Conservation (phyloP, 305 asterid species). For the Fraxinus xanthoxyloides region DNA sequence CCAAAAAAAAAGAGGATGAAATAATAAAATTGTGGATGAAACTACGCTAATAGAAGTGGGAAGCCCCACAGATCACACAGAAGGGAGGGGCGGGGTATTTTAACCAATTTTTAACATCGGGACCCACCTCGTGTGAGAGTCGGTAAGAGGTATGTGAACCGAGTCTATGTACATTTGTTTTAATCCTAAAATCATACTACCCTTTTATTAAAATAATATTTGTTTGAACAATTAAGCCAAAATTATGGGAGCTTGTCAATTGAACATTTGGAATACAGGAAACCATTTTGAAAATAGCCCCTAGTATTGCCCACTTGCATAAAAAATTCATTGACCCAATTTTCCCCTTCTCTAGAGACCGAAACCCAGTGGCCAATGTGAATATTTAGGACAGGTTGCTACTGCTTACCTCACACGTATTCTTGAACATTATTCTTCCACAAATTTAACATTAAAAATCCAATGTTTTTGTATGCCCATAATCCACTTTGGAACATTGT, state of each 20-base stretch:
- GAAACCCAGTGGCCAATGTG: background rate
- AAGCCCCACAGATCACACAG: too few species aligned
- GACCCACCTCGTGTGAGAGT: too few species aligned
- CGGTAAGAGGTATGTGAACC: too few species aligned
- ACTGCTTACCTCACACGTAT: background rate
- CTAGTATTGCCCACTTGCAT: background rate
- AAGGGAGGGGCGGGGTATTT: too few species aligned
- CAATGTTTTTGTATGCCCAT: background rate
- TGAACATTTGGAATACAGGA: background rate
- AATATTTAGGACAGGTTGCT: background rate
- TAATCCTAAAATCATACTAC: too few species aligned
- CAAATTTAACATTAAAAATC: background rate
- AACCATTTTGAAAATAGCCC: background rate
- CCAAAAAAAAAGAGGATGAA: too few species aligned
- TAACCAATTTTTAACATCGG: too few species aligned
- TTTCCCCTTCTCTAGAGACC: background rate
- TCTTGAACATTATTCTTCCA: background rate
- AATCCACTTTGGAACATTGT: background rate
- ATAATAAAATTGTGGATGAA: too few species aligned
- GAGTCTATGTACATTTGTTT: too few species aligned
- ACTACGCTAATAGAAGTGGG: too few species aligned
- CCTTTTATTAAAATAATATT: too few species aligned
- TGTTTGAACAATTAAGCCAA: background rate
- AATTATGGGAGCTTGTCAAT: background rate
- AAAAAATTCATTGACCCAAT: background rate